Conservation (phyloP, 2,329 filamentous ascomycete species). For the Ophiostoma triangulosporum region DNA sequence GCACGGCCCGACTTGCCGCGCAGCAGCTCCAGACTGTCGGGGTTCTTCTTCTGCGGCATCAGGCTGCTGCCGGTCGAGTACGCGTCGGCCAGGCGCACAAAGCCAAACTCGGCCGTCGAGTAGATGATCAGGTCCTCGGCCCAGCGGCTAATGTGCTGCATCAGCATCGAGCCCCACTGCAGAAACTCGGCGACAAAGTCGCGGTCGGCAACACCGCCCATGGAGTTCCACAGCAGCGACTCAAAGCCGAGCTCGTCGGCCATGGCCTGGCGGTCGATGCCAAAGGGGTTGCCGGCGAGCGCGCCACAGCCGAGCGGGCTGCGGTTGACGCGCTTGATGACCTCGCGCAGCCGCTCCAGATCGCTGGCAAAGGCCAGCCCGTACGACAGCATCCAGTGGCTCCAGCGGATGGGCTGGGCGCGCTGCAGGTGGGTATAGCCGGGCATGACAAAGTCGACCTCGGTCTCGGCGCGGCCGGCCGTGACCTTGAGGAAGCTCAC, state of each 20-base stretch:
- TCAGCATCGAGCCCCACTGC: slow-evolving; percentile 66
- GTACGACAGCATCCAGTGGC: slow-evolving; percentile 68
- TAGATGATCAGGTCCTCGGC: slow-evolving; percentile 80
- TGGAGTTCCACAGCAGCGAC: slow-evolving; percentile 60
- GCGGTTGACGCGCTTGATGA: slow-evolving; percentile 60
- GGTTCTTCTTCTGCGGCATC: slow-evolving; percentile 79
- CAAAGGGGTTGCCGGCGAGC: slow-evolving; percentile 69
- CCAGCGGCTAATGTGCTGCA: slow-evolving; percentile 69
- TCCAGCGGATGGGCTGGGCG: slow-evolving; percentile 67
- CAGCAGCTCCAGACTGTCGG: slow-evolving; percentile 55
- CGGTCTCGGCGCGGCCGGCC: slow-evolving; percentile 53
- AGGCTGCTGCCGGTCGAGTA: slow-evolving; percentile 65
- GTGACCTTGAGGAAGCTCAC: slow-evolving; percentile 57
- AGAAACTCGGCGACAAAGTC: slow-evolving; percentile 76
- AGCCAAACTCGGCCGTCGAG: slow-evolving; percentile 61
- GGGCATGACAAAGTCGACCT: slow-evolving; percentile 70
- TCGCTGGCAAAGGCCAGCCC: slow-evolving; percentile 59
- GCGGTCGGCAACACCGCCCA: slow-evolving; percentile 61
- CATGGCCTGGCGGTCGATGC: slow-evolving; percentile 67
- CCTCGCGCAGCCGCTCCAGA: slow-evolving; percentile 62
- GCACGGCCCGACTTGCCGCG: slow-evolving; percentile 64
- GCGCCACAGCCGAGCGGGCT: slow-evolving; percentile 62
- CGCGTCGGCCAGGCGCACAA: slow-evolving; percentile 62
- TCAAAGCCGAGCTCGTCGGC: slow-evolving; percentile 71
- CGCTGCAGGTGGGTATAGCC: slow-evolving; percentile 82